Evolutionary conservation across 2,329 filamentous ascomycete species (phyloP), one percentile per base, ranked within the genome.

Genomic region (Botrytis tulipae): DNA sequence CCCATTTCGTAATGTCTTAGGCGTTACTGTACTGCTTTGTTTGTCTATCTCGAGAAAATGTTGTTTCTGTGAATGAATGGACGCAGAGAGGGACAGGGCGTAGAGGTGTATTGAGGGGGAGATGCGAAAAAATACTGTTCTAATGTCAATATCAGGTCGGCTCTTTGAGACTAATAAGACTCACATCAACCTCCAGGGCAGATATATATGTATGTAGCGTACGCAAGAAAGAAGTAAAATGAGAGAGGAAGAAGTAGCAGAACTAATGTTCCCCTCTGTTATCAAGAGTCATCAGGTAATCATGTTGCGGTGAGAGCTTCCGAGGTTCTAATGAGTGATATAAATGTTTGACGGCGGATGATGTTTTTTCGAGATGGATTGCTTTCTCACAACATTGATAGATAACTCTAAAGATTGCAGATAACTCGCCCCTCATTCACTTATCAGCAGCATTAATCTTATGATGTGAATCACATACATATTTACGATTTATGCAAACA

Each of bases 261-360:
- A 69, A 48, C 32, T 57, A 61, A 44, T 54, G 68, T 69, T 60
- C 63, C 63, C 67, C 63, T 51, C 66, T 48, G n/a, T 68, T 60
- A 35, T 68, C 57, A 57, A 35, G 18, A 22, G 63, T 60, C 63
- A 44, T 69, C 63, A 69, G 68, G 71, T 61, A 69, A 42, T 42
- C 71, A 73, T 73, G 20, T 32, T 73, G 63, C 71, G 71, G 71
- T 73, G 71, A 69, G 54, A 51, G 63, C 25, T 67, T 61, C 40
- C 51, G 29, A 72, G 63, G 63, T 60, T 69, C 16, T 48, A 37
- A 25, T 60, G 25, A 37, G 37, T 60, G n/a, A 73, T 69, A 48
- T 57, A 37, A 59, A 72, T 40, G 32, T 68, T 29, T 16, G 48
- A 69, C 25, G 48, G 25, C 32, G 65, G 22, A 37, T 29, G 9